These are phyloP conservation scores for Aspergillus texensis DNA, from an alignment of 2,329 filamentous ascomycete species.

Conservation along the genomic window DNA sequence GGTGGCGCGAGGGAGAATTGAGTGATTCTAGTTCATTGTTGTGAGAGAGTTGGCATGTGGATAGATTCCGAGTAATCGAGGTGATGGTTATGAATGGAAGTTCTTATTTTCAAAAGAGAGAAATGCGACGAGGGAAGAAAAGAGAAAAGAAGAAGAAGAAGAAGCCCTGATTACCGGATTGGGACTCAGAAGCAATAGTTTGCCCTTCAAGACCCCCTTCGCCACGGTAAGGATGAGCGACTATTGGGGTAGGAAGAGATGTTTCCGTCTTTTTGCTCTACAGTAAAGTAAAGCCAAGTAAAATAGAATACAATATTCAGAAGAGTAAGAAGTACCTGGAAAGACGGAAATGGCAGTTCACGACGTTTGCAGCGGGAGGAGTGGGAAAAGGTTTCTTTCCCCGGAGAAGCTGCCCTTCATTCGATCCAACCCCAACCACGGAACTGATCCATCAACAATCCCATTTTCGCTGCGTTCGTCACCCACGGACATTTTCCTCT, in stretches of 20 bases:
- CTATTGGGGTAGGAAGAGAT: too few relatives aligned
- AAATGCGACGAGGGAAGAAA: not conserved
- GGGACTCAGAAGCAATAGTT: not conserved
- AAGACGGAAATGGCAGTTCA: not conserved
- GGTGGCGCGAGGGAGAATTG: constrained; percentile 13
- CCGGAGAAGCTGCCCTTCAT: not conserved
- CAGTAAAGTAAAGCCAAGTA: too few relatives aligned
- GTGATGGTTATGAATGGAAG: too few relatives aligned
- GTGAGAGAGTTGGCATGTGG: not conserved
- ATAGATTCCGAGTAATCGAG: not conserved
- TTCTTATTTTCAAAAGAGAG: not conserved
- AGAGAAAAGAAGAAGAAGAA: not conserved
- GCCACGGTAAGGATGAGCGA: too few relatives aligned
- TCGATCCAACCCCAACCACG: not conserved
- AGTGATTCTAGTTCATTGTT: not conserved
- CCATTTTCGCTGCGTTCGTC: constrained; percentile 3
- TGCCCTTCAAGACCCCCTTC: not conserved
- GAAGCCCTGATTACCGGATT: not conserved
- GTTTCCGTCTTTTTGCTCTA: too few relatives aligned
- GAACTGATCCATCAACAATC: constrained; percentile 1
- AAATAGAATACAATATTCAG: too few relatives aligned
- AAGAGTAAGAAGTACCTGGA: not conserved
- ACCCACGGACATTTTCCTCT: too few relatives aligned
- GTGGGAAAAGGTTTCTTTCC: not conserved
- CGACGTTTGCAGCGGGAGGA: not conserved